Base-by-base conservation (phyloP, 2,329 filamentous ascomycete species). In the Paracoccidioides lutzii region DNA sequence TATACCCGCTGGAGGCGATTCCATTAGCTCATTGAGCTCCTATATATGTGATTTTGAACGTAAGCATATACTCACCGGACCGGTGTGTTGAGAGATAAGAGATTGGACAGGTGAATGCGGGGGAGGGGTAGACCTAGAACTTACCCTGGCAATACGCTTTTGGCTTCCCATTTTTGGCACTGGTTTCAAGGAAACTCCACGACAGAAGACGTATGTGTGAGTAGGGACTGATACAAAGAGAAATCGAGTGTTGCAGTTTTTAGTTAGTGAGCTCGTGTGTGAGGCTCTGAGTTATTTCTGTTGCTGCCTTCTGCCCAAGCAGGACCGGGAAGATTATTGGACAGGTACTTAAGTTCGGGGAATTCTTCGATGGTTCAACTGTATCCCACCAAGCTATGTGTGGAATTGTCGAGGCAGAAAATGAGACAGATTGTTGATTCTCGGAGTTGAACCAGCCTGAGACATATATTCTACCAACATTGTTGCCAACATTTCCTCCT, bases 21-120 rank as follows among this genome's bases (percentile, higher is more conserved):
- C 70, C 30, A 73, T 76, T 61, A 83, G 73, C 61, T 85, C 82
- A n/a, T 66, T 69, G 54, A 83, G 73, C 69, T 85, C 83, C 83
- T 85, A 61, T n/a, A 41, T 38, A 22, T 28, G 42, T 49, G 28
- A 46, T 28, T 52, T 49, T 57, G 55, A 45, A 32, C 10, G 14
- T 42, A 5, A 12, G 37, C 22, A 42, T 33, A 28, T 10, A 32
- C 10, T 12, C 7, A 15, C 22, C 14, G 8, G 22, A 22, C 22
- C 22, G 1, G 30, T 42, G 48, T 50, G 43, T 49, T 44, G 7
- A 40, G 15, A 6, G n/a, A 30, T 28, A 30, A 1, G 42, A 49
- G 9, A n/a, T 7, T 38, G 2, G 38, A 2, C 10, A 35, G 35
- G 15, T 22, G 5, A 12, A 52, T 22, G 7, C 10, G 22, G 44